Base-by-base conservation (phyloP, 495 filamentous ascomycete species). In the Sordaria brevicollis region DNA sequence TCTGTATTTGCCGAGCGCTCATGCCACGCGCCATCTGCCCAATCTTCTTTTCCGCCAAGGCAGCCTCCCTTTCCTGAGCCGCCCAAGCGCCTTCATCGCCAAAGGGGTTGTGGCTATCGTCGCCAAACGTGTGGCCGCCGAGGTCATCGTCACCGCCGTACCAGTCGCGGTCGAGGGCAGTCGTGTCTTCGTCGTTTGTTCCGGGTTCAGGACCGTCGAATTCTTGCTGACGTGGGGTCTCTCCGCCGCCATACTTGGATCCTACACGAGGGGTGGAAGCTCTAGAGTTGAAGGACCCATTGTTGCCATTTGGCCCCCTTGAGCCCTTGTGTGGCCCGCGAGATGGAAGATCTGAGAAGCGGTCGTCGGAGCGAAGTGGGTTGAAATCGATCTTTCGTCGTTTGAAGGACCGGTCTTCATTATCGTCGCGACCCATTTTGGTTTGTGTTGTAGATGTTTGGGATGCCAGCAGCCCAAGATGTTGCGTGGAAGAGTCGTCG, bases 81-180 rank as follows among this genome's bases (percentile, higher is more conserved):
- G 91, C 91, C 69, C 88, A 87, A 86, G 77, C 91, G 88, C 73
- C 92, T 83, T 77, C 79, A 39, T 77, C 76, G 66, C 79, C 79
- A 41, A 85, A 85, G 2, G 82, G 82, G 69, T 84, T 84, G 74
- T 84, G 82, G n/a, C 79, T 84, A 69, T 94, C 92, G 75, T 94
- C 92, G 73, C 92, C 92, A 73, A 93, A 89, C 5, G 89, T 89
- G 75, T 93, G 89, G 4, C 82, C 83, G 34, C 81, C 90, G 84
- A 79, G 69, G 68, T 89, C 87, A 73, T 94, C 92, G 73, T 94
- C 92, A 35, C 88, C 90, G 29, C 86, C 86, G 79, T 95, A 95
- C 92, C 92, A 95, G 78, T 94, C 92, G 70, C 92, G 88, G 77
- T 95, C 92, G n/a, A 94, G 82, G n/a, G 88, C 90, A 66, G 83